These are phyloP conservation scores for Hypoxylon sp. DNA, from an alignment of 2,329 filamentous ascomycete species.

Conservation along the genomic window DNA sequence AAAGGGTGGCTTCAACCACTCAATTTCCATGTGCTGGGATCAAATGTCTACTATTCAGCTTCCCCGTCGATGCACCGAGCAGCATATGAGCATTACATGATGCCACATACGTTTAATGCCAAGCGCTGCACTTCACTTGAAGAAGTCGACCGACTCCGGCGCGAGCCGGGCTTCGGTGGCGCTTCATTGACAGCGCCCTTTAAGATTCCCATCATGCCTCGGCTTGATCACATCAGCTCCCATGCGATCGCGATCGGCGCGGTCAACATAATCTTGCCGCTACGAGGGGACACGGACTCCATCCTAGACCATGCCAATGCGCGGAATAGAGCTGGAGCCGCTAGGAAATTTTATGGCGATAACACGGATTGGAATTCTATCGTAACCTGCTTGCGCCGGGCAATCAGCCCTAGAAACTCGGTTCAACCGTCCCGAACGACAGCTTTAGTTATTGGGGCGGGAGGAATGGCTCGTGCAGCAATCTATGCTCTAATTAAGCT, in stretches of 20 bases:
- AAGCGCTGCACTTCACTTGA: slow-evolving; percentile 68
- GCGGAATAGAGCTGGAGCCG: slow-evolving; percentile 67
- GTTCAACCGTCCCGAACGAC: slow-evolving; percentile 62
- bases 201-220: slow-evolving; percentile 72
- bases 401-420: slow-evolving; percentile 73
- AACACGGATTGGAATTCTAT: slow-evolving; percentile 77
- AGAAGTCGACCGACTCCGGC: slow-evolving; percentile 66
- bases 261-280: slow-evolving; percentile 74
- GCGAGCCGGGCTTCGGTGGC: slow-evolving; percentile 71
- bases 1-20: slow-evolving; percentile 70
- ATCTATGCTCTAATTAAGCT: slow-evolving; percentile 78
- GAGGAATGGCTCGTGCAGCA: slow-evolving; percentile 77
- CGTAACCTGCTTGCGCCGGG: slow-evolving; percentile 67
- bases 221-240: slow-evolving; percentile 70
- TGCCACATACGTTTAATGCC: slow-evolving; percentile 71
- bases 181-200: slow-evolving; percentile 74
- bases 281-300: slow-evolving; percentile 60
- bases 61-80: slow-evolving; percentile 78
- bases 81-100: slow-evolving; percentile 70
- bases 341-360: slow-evolving; percentile 72
- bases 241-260: slow-evolving; percentile 77
- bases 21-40: slow-evolving; percentile 74
- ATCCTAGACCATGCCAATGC: slow-evolving; percentile 65
- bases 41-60: slow-evolving; percentile 72
- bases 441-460: slow-evolving; percentile 67